Percentiles rank a stretch among this genome's conserved stretches.
Evolutionary conservation across 2,329 filamentous ascomycete species (phyloP).

Genomic region (Neoascochyta sp.): DNA sequence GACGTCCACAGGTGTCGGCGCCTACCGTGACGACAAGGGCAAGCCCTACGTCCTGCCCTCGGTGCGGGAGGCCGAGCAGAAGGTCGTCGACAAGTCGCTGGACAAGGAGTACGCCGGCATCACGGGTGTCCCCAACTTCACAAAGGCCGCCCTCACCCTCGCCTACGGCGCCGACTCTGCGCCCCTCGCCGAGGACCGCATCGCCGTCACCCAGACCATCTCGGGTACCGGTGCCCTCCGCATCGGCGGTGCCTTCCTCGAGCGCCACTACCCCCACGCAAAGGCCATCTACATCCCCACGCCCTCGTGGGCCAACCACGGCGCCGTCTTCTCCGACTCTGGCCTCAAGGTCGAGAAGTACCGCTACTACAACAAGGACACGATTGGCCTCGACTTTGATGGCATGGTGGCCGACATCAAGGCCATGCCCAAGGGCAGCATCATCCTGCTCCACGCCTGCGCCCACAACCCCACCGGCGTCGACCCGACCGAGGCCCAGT

Average conservation of each 20-base stretch:
- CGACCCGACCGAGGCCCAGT: conserved; percentile 88
- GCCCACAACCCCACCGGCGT: conserved; percentile 98
- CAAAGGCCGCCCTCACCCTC: conserved; percentile 82
- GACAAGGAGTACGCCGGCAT: conserved; percentile 99
- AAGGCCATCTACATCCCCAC: conserved; percentile 97
- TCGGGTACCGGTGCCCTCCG: conserved; percentile 94
- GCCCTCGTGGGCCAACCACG: conserved; percentile 98
- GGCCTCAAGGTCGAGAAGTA: conserved; percentile 91
- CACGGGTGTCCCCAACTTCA: conserved; percentile 92
- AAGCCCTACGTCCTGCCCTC: conserved; percentile 98
- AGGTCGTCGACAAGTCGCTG: conserved; percentile 70
- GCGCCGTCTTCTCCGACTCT: conserved; percentile 89
- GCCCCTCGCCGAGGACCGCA: conserved; percentile 67
- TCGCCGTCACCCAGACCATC: conserved; percentile 96
- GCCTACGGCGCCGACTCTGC: conserved; percentile 82
- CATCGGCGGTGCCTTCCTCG: conserved; percentile 89
- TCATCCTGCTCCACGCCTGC: conserved; percentile 93
- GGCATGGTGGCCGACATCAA: conserved; percentile 90
- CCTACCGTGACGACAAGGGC: conserved; percentile 96
- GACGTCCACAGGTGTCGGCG: conserved; percentile 71
- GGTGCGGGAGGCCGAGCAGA: conserved; percentile 82
- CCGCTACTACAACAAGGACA: conserved; percentile 98
- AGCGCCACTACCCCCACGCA: conserved; percentile 82
- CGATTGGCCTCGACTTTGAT: conserved; percentile 95
- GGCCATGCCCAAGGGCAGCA: conserved; percentile 77